These are phyloP conservation scores for Massariosphaeria phaeospora DNA, from an alignment of 495 filamentous ascomycete species.

Conservation along the genomic window DNA sequence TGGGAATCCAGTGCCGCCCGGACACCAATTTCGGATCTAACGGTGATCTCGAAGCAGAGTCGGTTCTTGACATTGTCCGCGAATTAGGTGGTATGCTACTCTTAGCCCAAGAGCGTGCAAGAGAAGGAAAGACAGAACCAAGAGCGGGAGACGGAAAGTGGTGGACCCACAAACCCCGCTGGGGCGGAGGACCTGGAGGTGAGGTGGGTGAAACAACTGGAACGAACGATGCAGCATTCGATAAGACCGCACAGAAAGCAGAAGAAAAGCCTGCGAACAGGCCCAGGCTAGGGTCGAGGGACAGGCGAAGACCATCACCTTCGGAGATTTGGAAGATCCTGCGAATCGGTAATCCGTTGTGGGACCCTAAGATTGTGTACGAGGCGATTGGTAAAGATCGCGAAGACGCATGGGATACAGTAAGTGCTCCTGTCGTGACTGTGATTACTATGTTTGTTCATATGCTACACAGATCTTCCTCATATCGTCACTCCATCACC, in stretches of 20 bases:
- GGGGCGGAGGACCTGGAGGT: slow-evolving; percentile 56
- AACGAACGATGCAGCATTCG: slow-evolving; percentile 42
- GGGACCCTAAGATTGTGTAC: slow-evolving; percentile 76
- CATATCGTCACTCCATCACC: slow-evolving; percentile 75
- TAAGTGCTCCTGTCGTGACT: slow-evolving; percentile 35
- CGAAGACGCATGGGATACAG: slow-evolving; percentile 51
- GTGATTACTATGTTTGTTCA: background rate
- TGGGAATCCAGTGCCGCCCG: slow-evolving; percentile 55
- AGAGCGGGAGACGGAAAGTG: slow-evolving; percentile 69
- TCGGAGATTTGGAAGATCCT: slow-evolving; percentile 39
- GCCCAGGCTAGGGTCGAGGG: slow-evolving; percentile 10
- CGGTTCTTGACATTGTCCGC: slow-evolving; percentile 49
- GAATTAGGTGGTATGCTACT: slow-evolving; percentile 71
- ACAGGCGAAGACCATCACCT: slow-evolving; percentile 29
- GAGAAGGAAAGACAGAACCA: slow-evolving; percentile 60
- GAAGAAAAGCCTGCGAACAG: slow-evolving; percentile 10
- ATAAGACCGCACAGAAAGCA: slow-evolving; percentile 29
- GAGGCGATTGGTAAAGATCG: slow-evolving; percentile 61
- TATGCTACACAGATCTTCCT: slow-evolving; percentile 63
- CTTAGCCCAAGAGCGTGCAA: slow-evolving; percentile 74
- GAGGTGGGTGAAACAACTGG: slow-evolving; percentile 42
- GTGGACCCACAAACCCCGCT: slow-evolving; percentile 71
- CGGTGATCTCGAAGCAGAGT: slow-evolving; percentile 38
- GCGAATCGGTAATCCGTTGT: slow-evolving; percentile 42
- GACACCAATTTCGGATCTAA: slow-evolving; percentile 50